Percentiles rank a stretch among this genome's conserved stretches.
These are phyloP conservation scores for Colletotrichum sp. DNA, from an alignment of 2,329 filamentous ascomycete species.

Conservation along the genomic window DNA sequence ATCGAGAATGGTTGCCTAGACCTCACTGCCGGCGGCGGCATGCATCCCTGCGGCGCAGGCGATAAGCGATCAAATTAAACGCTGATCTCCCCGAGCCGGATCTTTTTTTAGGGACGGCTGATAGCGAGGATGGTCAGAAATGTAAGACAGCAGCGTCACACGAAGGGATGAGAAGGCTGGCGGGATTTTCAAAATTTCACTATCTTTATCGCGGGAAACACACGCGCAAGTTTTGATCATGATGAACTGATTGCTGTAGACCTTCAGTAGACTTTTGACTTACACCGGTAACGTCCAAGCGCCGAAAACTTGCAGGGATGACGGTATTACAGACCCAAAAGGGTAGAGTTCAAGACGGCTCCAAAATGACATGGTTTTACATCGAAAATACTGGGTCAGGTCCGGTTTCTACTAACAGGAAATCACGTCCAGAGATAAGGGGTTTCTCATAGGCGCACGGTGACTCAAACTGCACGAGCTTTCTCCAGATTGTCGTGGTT, in stretches of 20 bases:
- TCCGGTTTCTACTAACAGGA: neutral
- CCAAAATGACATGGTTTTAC: neutral
- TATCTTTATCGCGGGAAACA: neutral
- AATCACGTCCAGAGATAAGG: neutral
- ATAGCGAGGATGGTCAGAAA: neutral
- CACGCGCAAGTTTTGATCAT: neutral
- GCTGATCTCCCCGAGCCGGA: neutral
- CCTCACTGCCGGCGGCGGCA: neutral
- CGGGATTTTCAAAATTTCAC: neutral
- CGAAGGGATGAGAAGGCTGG: neutral
- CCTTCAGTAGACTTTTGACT: neutral
- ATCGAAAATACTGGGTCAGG: neutral
- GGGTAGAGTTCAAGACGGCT: neutral
- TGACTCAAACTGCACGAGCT: neutral
- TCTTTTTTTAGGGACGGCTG: neutral
- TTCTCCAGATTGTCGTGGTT: neutral
- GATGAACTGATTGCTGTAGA: neutral
- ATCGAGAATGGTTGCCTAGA: neutral
- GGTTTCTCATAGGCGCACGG: neutral
- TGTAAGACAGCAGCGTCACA: neutral
- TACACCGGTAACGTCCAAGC: neutral
- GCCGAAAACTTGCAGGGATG: neutral
- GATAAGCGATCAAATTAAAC: neutral
- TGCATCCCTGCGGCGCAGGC: neutral
- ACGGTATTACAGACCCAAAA: neutral